These are phyloP conservation scores for Penicillium concentricum DNA, from an alignment of 2,329 filamentous ascomycete genomes.

Conservation along the genomic window DNA sequence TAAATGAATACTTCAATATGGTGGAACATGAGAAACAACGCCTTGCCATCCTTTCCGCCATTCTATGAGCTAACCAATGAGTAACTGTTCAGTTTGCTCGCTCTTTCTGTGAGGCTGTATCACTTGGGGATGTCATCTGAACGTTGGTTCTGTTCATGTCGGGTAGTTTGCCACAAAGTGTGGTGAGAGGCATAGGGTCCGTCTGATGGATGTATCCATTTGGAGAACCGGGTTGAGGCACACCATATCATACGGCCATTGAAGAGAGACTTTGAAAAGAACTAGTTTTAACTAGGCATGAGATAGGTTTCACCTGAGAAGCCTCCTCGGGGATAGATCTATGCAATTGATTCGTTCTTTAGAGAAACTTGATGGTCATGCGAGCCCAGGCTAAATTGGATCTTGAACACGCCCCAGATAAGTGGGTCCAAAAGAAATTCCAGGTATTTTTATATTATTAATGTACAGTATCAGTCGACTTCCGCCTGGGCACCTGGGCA, in stretches of 20 bases:
- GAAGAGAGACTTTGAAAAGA: neutral
- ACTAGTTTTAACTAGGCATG: neutral
- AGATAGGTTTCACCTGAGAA: neutral
- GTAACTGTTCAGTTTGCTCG: neutral
- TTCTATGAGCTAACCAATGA: neutral
- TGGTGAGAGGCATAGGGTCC: neutral
- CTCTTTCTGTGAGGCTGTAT: neutral
- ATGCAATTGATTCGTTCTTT: neutral
- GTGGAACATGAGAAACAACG: neutral
- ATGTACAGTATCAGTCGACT: neutral
- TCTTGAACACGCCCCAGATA: neutral
- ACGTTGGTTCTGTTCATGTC: neutral
- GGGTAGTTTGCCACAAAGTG: no score
- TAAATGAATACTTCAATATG: neutral
- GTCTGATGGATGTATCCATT: neutral
- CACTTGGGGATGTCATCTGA: neutral
- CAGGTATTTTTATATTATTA: neutral
- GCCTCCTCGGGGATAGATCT: neutral
- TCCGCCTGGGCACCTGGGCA: no score
- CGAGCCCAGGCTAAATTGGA: neutral
- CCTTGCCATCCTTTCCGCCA: neutral
- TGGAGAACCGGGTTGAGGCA: neutral
- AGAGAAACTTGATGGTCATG: neutral
- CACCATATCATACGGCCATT: neutral
- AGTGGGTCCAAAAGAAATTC: neutral